phyloP scores from a whole-genome alignment of 208 protist species.

The Leptomonas seymouri region DNA sequence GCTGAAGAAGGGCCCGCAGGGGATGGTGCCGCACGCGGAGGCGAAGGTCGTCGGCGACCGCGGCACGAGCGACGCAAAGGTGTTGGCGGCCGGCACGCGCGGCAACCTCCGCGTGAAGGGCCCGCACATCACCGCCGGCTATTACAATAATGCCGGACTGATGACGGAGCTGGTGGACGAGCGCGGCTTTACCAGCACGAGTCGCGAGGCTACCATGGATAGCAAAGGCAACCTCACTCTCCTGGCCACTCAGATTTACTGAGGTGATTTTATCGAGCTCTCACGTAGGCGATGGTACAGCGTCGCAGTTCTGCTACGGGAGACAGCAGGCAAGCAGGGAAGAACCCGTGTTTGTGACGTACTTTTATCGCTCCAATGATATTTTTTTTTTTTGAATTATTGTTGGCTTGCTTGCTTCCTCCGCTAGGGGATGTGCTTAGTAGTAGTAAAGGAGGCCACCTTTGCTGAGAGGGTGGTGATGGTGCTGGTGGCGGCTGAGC shows the following conservation, averaged over 20 bases:
- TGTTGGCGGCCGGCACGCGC: conserved; percentile 79
- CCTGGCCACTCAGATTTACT: conserved; percentile 77
- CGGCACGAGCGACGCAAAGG: conserved; percentile 86
- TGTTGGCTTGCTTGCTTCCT: neutral
- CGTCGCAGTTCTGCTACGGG: neutral
- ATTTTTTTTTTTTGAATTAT: neutral
- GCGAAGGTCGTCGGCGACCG: conserved; percentile 91
- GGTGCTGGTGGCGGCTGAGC: too few relatives aligned
- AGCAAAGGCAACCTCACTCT: conserved; percentile 60
- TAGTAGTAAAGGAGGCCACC: conserved; percentile 1
- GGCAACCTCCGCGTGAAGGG: conserved; percentile 90
- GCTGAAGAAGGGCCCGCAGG: conserved; percentile 64
- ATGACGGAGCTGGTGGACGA: conserved; percentile 91
- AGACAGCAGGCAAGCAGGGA: neutral
- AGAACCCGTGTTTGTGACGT: too few relatives aligned
- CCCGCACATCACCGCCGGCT: conserved; percentile 79
- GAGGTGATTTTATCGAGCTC: conserved; percentile 9
- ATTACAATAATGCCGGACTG: conserved; percentile 93
- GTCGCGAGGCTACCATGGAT: conserved; percentile 85
- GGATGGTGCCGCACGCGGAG: conserved; percentile 85
- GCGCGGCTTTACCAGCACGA: conserved; percentile 83
- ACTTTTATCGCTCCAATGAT: neutral
- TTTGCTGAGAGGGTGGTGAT: too few relatives aligned
- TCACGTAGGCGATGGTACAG: neutral
- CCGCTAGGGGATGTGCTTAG: neutral